Evolutionary conservation across 768 basidiomycete genomes (phyloP), one percentile per base, ranked within the genome.

Genomic region (Rhodotorula babjevae): DNA sequence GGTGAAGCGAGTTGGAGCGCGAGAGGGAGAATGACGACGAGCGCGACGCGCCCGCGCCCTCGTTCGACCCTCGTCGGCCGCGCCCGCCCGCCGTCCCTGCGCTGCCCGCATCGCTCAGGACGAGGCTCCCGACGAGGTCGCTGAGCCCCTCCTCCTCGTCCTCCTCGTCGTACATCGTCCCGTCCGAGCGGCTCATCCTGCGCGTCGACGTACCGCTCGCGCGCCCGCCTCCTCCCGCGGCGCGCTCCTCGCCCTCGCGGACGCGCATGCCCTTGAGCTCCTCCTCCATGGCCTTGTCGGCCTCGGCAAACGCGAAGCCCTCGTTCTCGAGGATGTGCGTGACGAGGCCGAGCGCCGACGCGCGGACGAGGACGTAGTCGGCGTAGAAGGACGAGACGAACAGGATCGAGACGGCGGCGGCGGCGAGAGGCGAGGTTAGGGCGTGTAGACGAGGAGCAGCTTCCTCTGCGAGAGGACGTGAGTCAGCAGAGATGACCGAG

Each of bases 321-420:
- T 87, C 85, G 36, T 83, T 80, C 33, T 84, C 85, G 70, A 88
- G 81, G 5, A 90, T 83, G 27, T 81, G 79, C 81, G 90, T 86
- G 55, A 86, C 88, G 77, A 89, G 86, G 63, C 85, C 83, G 2
- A 91, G 81, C 55, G 87, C 85, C 47, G 84, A 82, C 6, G 53
- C 46, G 19, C 29, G 75, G 77, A 90, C 89, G 74, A 91, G 87
- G 68, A 91, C 89, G 78, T 89, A 91, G 80, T 91, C 90, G 76
- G 89, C 87, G 85, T 86, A 87, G 80, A 91, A 91, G 5, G 89
- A 89, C 11, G 89, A 90, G 78, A 90, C 89, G 80, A 91, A 92
- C 23, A 91, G 82, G 61, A 92, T 91, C 46, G 88, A 89, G 50
- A 92, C 90, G 6, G 89, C 89, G 50, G 87, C 88, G 21, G 86